These are phyloP conservation scores for Psidium friedrichsthalianum DNA, from an alignment of 345 rosid genomes.

Conservation along the genomic window DNA sequence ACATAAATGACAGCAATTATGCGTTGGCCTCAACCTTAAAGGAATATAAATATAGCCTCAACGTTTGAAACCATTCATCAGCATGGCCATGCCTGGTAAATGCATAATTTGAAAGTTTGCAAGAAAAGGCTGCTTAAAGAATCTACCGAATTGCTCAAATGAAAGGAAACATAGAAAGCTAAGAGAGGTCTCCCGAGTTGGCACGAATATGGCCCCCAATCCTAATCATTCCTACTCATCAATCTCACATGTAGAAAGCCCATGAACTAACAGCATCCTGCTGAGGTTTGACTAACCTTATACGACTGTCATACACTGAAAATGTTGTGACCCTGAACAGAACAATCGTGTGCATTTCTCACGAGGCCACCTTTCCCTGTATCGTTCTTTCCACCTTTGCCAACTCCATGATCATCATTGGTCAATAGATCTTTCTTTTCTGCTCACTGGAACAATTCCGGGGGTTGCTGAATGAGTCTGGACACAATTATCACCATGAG, in stretches of 20 bases:
- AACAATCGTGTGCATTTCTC: background rate
- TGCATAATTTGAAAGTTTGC: background rate
- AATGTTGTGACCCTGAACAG: background rate
- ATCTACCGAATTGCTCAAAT: background rate
- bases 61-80: background rate
- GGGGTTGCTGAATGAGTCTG: background rate
- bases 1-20: background rate
- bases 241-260: background rate
- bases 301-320: background rate
- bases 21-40: background rate
- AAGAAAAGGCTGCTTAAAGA: background rate
- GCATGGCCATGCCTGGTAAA: background rate
- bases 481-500: background rate
- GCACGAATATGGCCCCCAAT: background rate
- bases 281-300: background rate
- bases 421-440: background rate
- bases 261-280: background rate
- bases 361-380: background rate
- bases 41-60: background rate
- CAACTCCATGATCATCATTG: background rate
- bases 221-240: background rate
- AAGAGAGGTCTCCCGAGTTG: background rate
- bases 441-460: background rate
- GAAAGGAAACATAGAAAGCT: background rate
- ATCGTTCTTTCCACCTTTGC: background rate